A percentile compares a stretch with the other conserved stretches of the same genome.
These are phyloP conservation scores for Diaporthe citri DNA, from an alignment of 2,329 filamentous ascomycete genomes.

Conservation along the genomic window DNA sequence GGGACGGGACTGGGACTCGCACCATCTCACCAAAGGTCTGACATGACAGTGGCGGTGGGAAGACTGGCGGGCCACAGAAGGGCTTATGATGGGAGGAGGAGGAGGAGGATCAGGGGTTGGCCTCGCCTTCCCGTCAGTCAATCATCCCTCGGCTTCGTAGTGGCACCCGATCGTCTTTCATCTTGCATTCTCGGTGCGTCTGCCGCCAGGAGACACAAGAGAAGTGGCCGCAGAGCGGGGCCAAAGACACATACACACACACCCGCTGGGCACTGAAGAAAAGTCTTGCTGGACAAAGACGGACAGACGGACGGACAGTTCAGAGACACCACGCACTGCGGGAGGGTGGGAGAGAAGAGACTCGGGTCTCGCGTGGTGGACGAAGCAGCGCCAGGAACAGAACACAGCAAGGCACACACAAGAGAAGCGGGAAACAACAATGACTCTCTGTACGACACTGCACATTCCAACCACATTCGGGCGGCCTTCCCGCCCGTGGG, in stretches of 20 bases:
- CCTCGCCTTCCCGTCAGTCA: not conserved
- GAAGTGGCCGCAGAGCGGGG: not conserved
- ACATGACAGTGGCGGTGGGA: slow-evolving; percentile 14
- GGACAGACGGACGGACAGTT: not conserved
- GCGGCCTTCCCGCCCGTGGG: not conserved
- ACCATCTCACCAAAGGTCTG: slow-evolving; percentile 14
- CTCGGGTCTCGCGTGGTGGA: not conserved
- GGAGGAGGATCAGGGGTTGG: not conserved
- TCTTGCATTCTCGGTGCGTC: slow-evolving; percentile 37
- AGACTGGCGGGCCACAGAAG: not conserved
- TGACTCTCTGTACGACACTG: slow-evolving; percentile 14
- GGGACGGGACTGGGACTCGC: not conserved
- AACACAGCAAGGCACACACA: not conserved
- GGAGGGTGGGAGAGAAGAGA: not conserved
- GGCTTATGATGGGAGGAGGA: not conserved
- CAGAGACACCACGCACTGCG: slow-evolving; percentile 6
- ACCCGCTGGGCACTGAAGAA: not conserved
- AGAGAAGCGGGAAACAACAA: not conserved
- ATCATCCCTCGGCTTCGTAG: slow-evolving; percentile 23
- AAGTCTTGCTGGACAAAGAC: not conserved
- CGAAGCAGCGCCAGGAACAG: not conserved
- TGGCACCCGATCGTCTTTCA: slow-evolving; percentile 37
- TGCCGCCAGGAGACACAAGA: slow-evolving; percentile 27
- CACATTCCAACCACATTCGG: not conserved
- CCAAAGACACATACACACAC: not conserved